A percentile compares a stretch with the other conserved stretches of the same genome.
Evolutionary conservation across 805 yeast genomes (phyloP).

Genomic region (Sugiyamaella smithiae): DNA sequence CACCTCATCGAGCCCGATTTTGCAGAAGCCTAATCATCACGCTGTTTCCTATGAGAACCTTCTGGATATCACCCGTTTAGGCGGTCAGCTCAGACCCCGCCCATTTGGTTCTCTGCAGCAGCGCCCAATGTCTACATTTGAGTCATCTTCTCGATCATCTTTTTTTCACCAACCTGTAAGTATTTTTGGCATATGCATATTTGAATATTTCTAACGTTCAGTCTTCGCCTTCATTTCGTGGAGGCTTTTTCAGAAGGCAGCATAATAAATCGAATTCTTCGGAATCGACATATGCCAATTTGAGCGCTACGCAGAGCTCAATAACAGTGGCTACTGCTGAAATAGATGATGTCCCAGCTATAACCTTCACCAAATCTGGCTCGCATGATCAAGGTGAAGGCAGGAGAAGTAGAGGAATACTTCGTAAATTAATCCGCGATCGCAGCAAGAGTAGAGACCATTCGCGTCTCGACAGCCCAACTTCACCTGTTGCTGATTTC

Average conservation of each 20-base stretch:
- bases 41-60: neutral
- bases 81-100: neutral
- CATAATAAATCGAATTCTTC: slow-evolving; percentile 60
- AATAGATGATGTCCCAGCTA: neutral
- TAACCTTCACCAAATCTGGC: slow-evolving; percentile 3
- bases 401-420: slow-evolving; percentile 11
- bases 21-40: neutral
- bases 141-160: slow-evolving; percentile 5
- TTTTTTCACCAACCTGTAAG: slow-evolving; percentile 13
- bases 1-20: neutral
- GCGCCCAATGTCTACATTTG: slow-evolving; percentile 21
- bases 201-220: slow-evolving; percentile 3
- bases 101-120: neutral
- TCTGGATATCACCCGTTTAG: neutral
- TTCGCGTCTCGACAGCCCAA: slow-evolving; percentile 20
- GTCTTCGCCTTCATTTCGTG: slow-evolving; percentile 37
- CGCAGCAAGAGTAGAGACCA: slow-evolving; percentile 22
- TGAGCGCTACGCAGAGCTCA: slow-evolving; percentile 40
- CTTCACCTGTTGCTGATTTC: slow-evolving; percentile 16
- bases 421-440: slow-evolving; percentile 16
- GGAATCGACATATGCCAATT: slow-evolving; percentile 33
- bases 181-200: neutral
- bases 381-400: slow-evolving; percentile 6
- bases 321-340: slow-evolving; percentile 2
- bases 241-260: slow-evolving; percentile 57